phyloP scores from a whole-genome alignment of 139 green algal genomes.

The Eudorina sp. region DNA sequence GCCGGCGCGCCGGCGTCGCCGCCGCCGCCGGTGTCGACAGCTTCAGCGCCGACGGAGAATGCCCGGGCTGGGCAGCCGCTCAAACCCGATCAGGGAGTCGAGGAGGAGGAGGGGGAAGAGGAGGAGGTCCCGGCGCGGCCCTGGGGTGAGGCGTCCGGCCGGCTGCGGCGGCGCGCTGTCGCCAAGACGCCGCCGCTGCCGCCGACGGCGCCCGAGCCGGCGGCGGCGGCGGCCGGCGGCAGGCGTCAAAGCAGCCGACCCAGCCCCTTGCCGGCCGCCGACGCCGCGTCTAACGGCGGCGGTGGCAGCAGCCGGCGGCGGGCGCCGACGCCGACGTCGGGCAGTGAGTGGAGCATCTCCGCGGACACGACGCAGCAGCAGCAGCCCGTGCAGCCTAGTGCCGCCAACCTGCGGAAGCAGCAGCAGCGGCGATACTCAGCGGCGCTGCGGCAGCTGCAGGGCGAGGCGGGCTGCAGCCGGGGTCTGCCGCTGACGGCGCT shows the following conservation, averaged over 20 bases:
- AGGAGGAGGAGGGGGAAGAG: background rate
- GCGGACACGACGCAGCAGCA: background rate
- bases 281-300: background rate
- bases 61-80: no score
- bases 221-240: background rate
- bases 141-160: background rate
- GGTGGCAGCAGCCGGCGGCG: background rate
- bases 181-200: background rate
- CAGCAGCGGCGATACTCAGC: background rate
- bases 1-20: no score
- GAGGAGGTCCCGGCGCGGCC: background rate
- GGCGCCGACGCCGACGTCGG: background rate
- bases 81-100: background rate
- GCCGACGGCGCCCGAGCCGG: background rate
- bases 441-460: background rate
- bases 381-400: background rate
- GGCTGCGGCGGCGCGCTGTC: background rate
- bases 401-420: background rate
- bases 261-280: background rate
- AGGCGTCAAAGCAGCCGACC: background rate
- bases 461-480: background rate
- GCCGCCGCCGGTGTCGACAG: background rate
- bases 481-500: constrained; percentile 17
- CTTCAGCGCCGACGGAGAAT: no score
- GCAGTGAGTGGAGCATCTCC: background rate